Evolutionary conservation across 225 moss, liverwort and hornwort genomes (phyloP), one percentile per base, ranked within the genome.

Genomic region (Physcomitrium patens): DNA sequence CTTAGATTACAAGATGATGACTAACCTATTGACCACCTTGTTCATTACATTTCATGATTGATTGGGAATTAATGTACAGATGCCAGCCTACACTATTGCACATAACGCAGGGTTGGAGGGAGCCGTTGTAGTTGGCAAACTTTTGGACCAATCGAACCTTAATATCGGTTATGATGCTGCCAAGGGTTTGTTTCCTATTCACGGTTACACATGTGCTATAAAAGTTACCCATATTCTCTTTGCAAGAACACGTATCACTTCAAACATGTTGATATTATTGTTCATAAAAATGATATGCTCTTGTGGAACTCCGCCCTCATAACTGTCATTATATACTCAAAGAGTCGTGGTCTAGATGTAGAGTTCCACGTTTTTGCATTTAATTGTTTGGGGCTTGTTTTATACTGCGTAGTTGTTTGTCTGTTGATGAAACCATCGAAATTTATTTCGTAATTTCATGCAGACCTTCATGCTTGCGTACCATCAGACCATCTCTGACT

Each of bases 61-160:
- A 63, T 61, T 19, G 31, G 56, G 45, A 37, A 68, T 69, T 8
- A n/a, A 16, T 71, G 54, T 62, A 57, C 88, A 96, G 90, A 93
- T 89, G 90, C 96, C 93, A 76, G 86, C 93, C 53, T 94, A 92
- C 73, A 93, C 93, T 48, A 96, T 96, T 70, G 96, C 92, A 11
- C 87, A 88, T 0, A 96, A 96, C 69, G 96, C 90, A 44, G 92
- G 96, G 69, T 83, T 83, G 60, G 96, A 96, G 76, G 96, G 92
- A 65, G 92, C 93, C 31, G 93, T 96, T 47, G 87, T 93, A 18
- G 83, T 92, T 37, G 93, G 93, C 63, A 96, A 96, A 81, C 87
- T 96, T 63, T 81, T 96, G 66, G 96, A 96, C 81, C 92, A 96
- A 31, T 73, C 81, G 28, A 96, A 85, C 54, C 69, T 85, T 4